Evolutionary conservation across 2,329 filamentous ascomycete species (phyloP).

Genomic region (Eurotiales sp.): DNA sequence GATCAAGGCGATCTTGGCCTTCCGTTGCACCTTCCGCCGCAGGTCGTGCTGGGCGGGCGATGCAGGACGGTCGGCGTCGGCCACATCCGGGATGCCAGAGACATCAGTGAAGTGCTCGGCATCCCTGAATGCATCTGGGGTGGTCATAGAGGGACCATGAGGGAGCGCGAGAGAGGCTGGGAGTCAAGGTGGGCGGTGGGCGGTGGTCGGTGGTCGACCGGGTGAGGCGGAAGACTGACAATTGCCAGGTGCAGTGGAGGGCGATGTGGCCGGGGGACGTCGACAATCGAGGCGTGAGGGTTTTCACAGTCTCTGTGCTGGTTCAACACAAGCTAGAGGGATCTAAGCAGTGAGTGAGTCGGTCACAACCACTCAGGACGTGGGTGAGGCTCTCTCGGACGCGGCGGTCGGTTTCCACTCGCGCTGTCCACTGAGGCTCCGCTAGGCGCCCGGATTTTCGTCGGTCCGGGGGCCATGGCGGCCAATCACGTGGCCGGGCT

Average conservation of each 20-base stretch:
- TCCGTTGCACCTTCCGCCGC: constrained; percentile 32
- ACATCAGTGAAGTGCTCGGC: constrained; percentile 46
- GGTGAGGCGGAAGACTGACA: no score
- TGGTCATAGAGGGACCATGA: constrained; percentile 47
- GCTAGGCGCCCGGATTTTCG: constrained; percentile 7
- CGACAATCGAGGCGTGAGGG: no score
- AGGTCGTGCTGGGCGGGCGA: constrained; percentile 19
- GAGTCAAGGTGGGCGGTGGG: no score
- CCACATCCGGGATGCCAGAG: constrained; percentile 35
- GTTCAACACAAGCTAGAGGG: no score
- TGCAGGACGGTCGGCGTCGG: constrained; percentile 7
- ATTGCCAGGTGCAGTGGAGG: no score
- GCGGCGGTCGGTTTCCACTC: background rate
- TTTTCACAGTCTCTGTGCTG: no score
- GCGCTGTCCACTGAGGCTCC: constrained; percentile 9
- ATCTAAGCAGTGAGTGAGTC: background rate
- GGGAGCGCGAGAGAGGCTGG: constrained; percentile 16
- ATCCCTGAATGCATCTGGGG: constrained; percentile 44
- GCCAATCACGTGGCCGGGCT: constrained; percentile 10
- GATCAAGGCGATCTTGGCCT: constrained; percentile 46
- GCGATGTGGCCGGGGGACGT: no score
- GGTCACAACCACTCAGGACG: no score
- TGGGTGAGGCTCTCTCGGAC: constrained; percentile 11
- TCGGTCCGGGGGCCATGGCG: background rate
- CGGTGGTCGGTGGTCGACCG: no score